Conservation (phyloP, 208 protist genomes). For the Acanthamoeba castellanii region DNA sequence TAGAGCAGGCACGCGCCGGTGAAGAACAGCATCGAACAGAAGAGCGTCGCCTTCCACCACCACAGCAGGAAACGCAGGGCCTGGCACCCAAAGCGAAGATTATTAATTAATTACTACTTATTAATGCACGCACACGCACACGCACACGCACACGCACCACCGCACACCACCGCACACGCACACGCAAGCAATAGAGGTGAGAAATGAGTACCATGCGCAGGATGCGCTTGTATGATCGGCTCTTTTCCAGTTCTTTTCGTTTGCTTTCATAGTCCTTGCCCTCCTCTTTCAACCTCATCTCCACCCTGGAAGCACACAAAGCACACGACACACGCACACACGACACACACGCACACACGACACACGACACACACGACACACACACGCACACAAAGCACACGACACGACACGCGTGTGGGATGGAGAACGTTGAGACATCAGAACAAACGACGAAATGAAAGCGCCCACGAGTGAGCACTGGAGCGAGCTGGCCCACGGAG, state of each 20-base stretch:
- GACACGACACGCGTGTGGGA: not conserved
- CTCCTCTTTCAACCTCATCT: not conserved
- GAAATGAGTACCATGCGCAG: not conserved
- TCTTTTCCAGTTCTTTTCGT: constrained; percentile 4
- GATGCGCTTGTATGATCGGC: not conserved
- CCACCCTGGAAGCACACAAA: not conserved
- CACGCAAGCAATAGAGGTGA: not conserved
- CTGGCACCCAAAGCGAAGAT: too few relatives aligned
- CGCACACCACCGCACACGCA: too few relatives aligned
- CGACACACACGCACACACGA: too few relatives aligned
- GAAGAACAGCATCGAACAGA: not conserved
- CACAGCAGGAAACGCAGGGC: not conserved
- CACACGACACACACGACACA: too few relatives aligned
- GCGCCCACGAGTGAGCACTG: not conserved
- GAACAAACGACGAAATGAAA: not conserved
- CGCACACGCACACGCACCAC: too few relatives aligned
- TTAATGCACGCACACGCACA: too few relatives aligned
- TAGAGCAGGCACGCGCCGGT: not conserved
- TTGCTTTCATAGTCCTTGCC: not conserved
- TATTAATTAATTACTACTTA: too few relatives aligned
- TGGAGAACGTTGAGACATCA: not conserved
- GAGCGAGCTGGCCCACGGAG: too few relatives aligned
- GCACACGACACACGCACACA: too few relatives aligned
- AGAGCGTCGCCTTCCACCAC: not conserved
- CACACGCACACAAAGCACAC: too few relatives aligned